Conservation (phyloP, 2,329 filamentous ascomycete species). For the Thielaviopsis euricoi region DNA sequence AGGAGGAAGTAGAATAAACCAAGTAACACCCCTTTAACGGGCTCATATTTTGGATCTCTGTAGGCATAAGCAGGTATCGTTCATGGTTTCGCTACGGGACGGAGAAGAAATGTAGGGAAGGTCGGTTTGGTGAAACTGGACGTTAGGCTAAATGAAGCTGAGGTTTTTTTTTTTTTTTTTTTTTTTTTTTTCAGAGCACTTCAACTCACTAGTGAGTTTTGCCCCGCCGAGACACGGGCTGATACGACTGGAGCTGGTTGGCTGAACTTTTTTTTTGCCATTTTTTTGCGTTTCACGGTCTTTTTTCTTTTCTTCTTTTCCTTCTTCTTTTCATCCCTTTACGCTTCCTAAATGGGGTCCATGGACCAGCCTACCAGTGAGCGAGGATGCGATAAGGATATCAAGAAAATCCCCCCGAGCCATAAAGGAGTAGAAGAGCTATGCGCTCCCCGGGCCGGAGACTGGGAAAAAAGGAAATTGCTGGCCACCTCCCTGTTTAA, state of each 20-base stretch:
- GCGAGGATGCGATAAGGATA: background rate
- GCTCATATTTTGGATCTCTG: too few species aligned
- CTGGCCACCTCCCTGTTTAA: background rate
- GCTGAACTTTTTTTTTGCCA: background rate
- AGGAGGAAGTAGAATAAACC: background rate
- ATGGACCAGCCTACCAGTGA: background rate
- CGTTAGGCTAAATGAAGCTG: background rate
- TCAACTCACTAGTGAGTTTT: background rate
- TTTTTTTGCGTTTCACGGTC: background rate
- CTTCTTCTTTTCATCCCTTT: background rate
- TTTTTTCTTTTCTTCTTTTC: too few species aligned
- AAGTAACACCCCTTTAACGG: background rate
- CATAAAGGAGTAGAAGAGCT: background rate
- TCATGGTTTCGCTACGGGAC: too few species aligned
- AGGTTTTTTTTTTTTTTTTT: too few species aligned
- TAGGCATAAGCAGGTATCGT: too few species aligned
- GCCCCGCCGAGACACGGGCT: background rate
- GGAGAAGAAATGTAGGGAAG: too few species aligned
- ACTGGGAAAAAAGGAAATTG: background rate
- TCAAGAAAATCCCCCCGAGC: too few species aligned
- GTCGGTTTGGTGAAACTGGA: background rate
- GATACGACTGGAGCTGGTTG: background rate
- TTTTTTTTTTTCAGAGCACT: too few species aligned
- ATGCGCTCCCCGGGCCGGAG: background rate
- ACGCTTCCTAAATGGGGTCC: background rate